Evolutionary conservation across 2,329 filamentous ascomycete genomes (phyloP).

Genomic region (Xylaria sp.): DNA sequence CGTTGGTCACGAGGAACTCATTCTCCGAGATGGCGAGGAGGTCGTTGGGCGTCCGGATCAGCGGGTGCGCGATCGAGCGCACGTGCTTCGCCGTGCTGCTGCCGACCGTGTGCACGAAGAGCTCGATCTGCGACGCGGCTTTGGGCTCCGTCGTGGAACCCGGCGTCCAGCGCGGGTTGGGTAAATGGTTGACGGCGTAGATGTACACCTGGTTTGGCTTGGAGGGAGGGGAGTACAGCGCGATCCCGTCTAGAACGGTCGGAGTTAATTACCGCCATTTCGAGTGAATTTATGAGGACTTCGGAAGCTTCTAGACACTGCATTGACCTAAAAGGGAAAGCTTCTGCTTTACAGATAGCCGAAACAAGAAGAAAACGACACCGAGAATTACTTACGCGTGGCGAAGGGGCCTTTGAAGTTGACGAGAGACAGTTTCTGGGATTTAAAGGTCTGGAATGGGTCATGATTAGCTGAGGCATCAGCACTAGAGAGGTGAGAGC

Average conservation of each 20-base stretch:
- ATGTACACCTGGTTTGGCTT: conserved; percentile 66
- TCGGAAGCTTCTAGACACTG: too few species aligned
- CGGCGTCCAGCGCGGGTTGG: conserved; percentile 56
- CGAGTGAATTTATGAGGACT: too few species aligned
- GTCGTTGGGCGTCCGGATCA: conserved; percentile 70
- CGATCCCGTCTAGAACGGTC: conserved; percentile 60
- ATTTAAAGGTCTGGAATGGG: conserved; percentile 55
- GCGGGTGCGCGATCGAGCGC: conserved; percentile 63
- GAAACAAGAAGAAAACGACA: too few species aligned
- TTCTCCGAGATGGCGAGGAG: conserved; percentile 59
- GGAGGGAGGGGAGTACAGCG: conserved; percentile 57
- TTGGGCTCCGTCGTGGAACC: conserved; percentile 49
- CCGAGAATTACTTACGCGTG: conserved; percentile 53
- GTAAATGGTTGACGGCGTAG: conserved; percentile 69
- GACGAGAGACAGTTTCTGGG: conserved; percentile 59
- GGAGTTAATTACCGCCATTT: too few species aligned
- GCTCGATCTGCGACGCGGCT: conserved; percentile 65
- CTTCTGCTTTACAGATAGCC: too few species aligned
- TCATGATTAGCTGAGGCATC: neutral
- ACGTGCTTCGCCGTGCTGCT: conserved; percentile 57
- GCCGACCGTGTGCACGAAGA: conserved; percentile 65
- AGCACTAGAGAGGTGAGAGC: neutral
- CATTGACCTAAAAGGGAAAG: too few species aligned
- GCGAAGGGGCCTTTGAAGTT: conserved; percentile 65
- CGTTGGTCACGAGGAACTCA: conserved; percentile 69